Base-by-base conservation (phyloP, 2,329 filamentous ascomycete species). In the Colletotrichum incanum region DNA sequence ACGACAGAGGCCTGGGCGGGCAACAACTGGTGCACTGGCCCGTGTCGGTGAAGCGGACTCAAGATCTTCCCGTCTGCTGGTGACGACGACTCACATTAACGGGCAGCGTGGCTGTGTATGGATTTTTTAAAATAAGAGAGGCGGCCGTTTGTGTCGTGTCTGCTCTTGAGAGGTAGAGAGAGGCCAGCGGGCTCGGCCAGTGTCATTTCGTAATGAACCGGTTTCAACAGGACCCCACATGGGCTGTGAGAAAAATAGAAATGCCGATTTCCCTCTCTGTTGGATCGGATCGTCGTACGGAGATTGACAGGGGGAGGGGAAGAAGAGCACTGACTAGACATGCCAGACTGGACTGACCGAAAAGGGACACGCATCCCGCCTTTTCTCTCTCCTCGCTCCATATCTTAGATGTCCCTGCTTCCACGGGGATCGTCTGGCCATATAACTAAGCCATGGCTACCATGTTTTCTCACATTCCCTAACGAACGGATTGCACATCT, bases 121-220 rank as follows among this genome's bases (percentile, higher is more conserved):
- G 18, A 12, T 1, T 23, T 52, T 49, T 54, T 64, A 34, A 58
- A 71, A 71, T 71, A 67, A 61, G 61, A 55, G 56, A 71, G 55
- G 50, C 45, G 23, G 41, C 49, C 56, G 41, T 71, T 62, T 62
- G 64, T 43, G 39, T 60, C 41, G 26, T 47, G 58, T 34, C 26
- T 12, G 47, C 41, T 45, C 26, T 34, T 23, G 41, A 60, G 59
- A 58, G 41, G 50, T 12, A 41, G 49, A 47, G 3, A 37, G 58
- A 43, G 39, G 47, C 37, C 49, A 56, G 39, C 65, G 59, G 49
- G 49, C 28, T 65, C 23, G 37, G 23, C 55, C 56, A 60, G 65
- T 69, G 59, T 69, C 65, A 70, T 72, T 58, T 72, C 54, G 65
- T 70, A 72, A 72, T 70, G 65, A 72, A 68, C 59, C 70, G 59